Conservation (phyloP, 2,329 filamentous ascomycete genomes). For the Elsinoe necatrix region DNA sequence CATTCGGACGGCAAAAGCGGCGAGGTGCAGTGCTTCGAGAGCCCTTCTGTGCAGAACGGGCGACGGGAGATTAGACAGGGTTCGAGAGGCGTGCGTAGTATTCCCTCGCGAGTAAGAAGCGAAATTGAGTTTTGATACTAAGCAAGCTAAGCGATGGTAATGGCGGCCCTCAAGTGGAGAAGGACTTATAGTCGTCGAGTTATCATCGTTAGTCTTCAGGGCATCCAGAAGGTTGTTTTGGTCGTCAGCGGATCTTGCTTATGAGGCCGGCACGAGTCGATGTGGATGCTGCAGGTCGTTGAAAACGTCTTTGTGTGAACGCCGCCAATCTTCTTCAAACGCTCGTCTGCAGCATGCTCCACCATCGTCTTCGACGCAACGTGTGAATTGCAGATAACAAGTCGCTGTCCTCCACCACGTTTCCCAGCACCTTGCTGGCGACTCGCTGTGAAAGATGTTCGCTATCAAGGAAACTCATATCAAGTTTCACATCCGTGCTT, state of each 20-base stretch:
- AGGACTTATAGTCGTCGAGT: background rate
- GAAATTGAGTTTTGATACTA: slow-evolving; percentile 9
- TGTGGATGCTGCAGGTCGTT: background rate
- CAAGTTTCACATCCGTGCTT: slow-evolving; percentile 9
- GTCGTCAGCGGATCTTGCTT: background rate
- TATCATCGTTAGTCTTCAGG: background rate
- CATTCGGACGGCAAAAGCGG: slow-evolving; percentile 4
- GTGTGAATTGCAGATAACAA: background rate
- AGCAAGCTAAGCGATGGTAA: slow-evolving; percentile 9
- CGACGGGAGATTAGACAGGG: background rate
- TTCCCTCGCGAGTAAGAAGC: background rate
- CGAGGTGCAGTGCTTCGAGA: slow-evolving; percentile 5
- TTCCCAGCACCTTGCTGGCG: background rate
- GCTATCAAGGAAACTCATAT: background rate
- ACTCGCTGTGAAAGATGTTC: background rate
- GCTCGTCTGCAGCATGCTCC: background rate
- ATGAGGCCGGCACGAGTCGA: background rate
- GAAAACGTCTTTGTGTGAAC: background rate
- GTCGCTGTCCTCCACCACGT: background rate
- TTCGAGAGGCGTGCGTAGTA: background rate
- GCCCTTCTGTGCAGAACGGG: background rate
- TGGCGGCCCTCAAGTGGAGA: background rate
- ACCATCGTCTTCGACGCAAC: background rate
- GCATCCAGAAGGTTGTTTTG: background rate
- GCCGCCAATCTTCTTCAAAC: background rate